Percentiles rank a stretch among this genome's conserved stretches.
Evolutionary conservation across 2,329 filamentous ascomycete genomes (phyloP).

Genomic region (Aspergillus intermedius): DNA sequence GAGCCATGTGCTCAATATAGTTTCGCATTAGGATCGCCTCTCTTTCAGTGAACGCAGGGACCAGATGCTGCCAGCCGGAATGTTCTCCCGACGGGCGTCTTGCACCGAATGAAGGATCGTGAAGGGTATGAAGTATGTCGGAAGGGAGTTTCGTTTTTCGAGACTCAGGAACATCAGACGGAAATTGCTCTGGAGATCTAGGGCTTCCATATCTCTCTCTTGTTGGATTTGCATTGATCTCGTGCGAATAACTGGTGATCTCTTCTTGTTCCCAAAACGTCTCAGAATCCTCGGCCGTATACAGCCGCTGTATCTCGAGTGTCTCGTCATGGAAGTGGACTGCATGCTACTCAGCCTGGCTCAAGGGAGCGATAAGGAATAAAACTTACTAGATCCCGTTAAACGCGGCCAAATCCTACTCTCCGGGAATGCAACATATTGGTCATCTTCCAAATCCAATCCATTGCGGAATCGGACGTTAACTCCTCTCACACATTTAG

Average conservation of each 20-base stretch:
- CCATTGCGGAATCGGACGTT: conserved; percentile 18
- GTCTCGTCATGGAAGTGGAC: conserved; percentile 21
- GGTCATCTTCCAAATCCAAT: conserved; percentile 7
- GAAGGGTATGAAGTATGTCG: too few relatives aligned
- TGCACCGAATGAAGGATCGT: too few relatives aligned
- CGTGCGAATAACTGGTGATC: background rate
- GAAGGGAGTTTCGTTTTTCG: too few relatives aligned
- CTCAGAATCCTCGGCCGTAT: conserved; percentile 1
- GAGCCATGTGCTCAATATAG: conserved; percentile 28
- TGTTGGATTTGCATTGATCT: background rate
- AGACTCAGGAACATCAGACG: too few relatives aligned
- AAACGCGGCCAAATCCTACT: conserved; percentile 10
- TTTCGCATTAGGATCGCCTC: conserved; percentile 20
- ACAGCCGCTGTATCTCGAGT: conserved; percentile 9
- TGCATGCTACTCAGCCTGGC: background rate
- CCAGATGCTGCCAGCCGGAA: background rate
- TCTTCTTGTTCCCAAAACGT: background rate
- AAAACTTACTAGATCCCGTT: conserved; percentile 10
- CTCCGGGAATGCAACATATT: conserved; percentile 11
- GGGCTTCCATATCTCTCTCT: background rate
- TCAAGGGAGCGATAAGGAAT: background rate
- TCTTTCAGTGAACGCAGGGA: conserved; percentile 9
- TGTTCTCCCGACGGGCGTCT: too few relatives aligned
- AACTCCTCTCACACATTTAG: conserved; percentile 12
- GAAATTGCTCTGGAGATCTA: background rate